These are phyloP conservation scores for Vinca minor DNA, from an alignment of 257 asterid species.

Conservation along the genomic window DNA sequence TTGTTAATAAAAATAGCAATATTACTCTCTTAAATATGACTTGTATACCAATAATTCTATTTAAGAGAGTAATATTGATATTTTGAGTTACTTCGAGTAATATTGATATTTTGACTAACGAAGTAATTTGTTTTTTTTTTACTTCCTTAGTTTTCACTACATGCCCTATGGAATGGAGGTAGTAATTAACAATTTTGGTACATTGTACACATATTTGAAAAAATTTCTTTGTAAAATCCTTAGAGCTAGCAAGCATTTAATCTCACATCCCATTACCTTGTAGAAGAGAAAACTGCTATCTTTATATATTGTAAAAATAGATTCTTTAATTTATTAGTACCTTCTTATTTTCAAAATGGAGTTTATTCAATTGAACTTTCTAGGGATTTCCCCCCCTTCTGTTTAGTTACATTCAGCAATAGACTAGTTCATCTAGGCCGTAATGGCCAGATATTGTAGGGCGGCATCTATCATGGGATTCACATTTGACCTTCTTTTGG, in stretches of 20 bases:
- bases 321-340: background rate
- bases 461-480: background rate
- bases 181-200: too few relatives aligned
- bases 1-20: too few relatives aligned
- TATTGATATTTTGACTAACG: too few relatives aligned
- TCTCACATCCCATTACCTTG: background rate
- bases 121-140: too few relatives aligned
- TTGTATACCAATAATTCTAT: too few relatives aligned
- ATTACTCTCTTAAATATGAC: too few relatives aligned
- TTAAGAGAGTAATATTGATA: too few relatives aligned
- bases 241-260: background rate
- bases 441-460: background rate
- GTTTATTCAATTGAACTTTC: background rate
- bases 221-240: too few relatives aligned
- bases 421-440: background rate
- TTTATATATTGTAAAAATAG: background rate
- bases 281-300: background rate
- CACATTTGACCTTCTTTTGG: constrained; percentile 15
- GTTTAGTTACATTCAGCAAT: background rate
- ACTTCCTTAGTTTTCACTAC: too few relatives aligned
- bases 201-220: too few relatives aligned
- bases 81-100: too few relatives aligned
- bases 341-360: background rate
- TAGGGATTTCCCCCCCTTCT: background rate
- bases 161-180: too few relatives aligned